Evolutionary conservation across 1,284 basidiomycete genomes (phyloP).

Genomic region (Marasmius tenuissimus): DNA sequence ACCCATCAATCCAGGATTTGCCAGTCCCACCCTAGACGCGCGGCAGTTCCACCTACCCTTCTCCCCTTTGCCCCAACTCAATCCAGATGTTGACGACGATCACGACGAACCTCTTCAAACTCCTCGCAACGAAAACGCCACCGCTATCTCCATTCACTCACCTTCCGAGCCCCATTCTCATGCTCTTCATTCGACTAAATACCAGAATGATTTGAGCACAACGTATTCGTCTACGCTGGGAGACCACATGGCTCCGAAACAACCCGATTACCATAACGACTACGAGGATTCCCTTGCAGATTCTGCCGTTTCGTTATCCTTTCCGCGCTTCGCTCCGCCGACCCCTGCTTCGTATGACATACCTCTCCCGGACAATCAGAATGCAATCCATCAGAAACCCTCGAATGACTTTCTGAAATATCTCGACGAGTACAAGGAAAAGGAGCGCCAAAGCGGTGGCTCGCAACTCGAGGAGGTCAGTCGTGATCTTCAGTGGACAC

Average conservation of each 20-base stretch:
- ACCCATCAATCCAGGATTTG: slow-evolving; percentile 19
- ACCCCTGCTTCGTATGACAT: not conserved
- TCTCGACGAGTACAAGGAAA: not conserved
- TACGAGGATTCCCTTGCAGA: slow-evolving; percentile 4
- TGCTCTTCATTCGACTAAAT: not conserved
- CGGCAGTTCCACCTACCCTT: slow-evolving; percentile 28
- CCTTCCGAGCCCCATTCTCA: not conserved
- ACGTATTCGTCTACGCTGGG: slow-evolving; percentile 9
- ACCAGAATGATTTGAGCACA: slow-evolving; percentile 21
- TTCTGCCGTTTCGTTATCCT: slow-evolving; percentile 28
- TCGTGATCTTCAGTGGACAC: not conserved
- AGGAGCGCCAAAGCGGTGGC: not conserved
- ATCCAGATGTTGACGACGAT: slow-evolving; percentile 2
- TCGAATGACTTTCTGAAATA: slow-evolving; percentile 14
- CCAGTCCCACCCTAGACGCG: slow-evolving; percentile 20
- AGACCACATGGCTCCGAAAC: not conserved
- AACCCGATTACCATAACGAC: slow-evolving; percentile 13
- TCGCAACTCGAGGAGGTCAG: not conserved
- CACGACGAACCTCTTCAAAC: slow-evolving; percentile 17
- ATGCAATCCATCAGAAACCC: not conserved
- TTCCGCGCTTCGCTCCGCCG: slow-evolving; percentile 34
- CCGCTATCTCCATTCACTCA: not conserved
- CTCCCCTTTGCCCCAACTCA: slow-evolving; percentile 10
- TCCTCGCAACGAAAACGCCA: not conserved
- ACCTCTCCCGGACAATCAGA: slow-evolving; percentile 2